Base-by-base conservation (phyloP, 2,329 filamentous ascomycete species). In the Whalleya microplaca region DNA sequence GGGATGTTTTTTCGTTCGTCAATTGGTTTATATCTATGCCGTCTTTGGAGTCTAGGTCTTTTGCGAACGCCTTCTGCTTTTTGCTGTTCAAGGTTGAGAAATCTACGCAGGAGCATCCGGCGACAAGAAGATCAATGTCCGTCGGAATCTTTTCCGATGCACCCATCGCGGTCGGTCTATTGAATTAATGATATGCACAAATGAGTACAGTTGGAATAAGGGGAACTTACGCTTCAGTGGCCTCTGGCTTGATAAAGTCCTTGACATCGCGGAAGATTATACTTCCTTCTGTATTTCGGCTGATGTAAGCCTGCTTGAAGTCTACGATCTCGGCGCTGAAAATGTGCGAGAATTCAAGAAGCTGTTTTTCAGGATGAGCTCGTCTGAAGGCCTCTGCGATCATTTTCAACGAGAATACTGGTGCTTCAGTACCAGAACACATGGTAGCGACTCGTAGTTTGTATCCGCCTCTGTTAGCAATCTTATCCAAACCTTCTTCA, bases 401-500 rank as follows among this genome's bases (percentile, higher is more conserved):
- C 69, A 87, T 75, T 14, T 84, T 74, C 14, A 92, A 68, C 0
- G 87, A 86, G 1, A 92, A 76, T 1, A 94, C 73, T 0, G 90
- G 90, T 3, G 85, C 85, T 63, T 94, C 90, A 0, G 90, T 93
- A 0, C 90, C 90, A 1, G 89, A 92, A 68, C 89, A 93, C 76
- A 92, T 84, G 0, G 90, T 94, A 0, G 81, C 89, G 21, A 92
- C 69, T n/a, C 68, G 68, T 47, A 78, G 62, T 12, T 63, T 42
- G 8, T 71, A 55, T 2, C 67, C 66, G 2, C 69, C 70, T 1
- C 57, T 54, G n/a, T 64, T 51, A 19, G 66, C 67, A 7, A 72
- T 66, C 12, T 68, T 21, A 2, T 43, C 47, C 3, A 72, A 59
- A 5, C 62, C 23, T 9, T 4, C 54, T 10, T 49, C 42, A n/a